Evolutionary conservation across 768 basidiomycete species (phyloP).

Genomic region (Cytidiella melzeri): DNA sequence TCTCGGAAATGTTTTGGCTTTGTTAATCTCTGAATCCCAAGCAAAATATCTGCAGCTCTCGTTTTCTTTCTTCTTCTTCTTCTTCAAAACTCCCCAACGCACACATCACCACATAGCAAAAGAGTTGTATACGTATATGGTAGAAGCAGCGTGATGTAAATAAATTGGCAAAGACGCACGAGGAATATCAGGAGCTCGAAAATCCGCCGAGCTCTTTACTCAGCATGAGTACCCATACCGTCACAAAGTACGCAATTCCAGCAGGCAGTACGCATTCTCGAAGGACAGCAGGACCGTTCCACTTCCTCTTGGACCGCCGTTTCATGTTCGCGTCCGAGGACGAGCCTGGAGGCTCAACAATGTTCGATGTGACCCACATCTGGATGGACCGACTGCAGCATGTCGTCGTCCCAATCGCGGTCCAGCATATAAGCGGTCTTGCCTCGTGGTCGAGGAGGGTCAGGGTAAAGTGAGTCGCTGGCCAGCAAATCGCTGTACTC

Average conservation of each 20-base stretch:
- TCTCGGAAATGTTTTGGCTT: too few species aligned
- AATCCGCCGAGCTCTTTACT: conserved; percentile 29
- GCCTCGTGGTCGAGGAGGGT: conserved; percentile 59
- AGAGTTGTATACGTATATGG: too few species aligned
- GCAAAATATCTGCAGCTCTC: too few species aligned
- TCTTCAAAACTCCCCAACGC: too few species aligned
- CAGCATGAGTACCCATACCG: conserved; percentile 61
- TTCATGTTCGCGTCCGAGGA: conserved; percentile 9
- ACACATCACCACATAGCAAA: too few species aligned
- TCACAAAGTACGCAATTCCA: conserved; percentile 68
- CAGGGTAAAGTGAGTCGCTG: conserved; percentile 82
- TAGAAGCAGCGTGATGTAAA: too few species aligned
- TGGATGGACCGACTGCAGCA: conserved; percentile 78
- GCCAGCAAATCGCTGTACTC: conserved; percentile 89
- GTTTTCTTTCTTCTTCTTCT: too few species aligned
- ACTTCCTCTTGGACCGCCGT: conserved; percentile 46
- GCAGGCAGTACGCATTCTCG: conserved; percentile 69
- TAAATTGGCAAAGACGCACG: too few species aligned
- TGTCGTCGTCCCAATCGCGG: conserved; percentile 84
- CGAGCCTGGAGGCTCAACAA: conserved; percentile 30
- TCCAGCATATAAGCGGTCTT: conserved; percentile 85
- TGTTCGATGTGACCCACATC: conserved; percentile 94
- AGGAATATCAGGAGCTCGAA: background rate
- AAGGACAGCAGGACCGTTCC: conserved; percentile 77
- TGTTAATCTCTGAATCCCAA: too few species aligned